These are phyloP conservation scores for Paramecium bursaria DNA, from an alignment of 73 alveolate species.

Conservation along the genomic window DNA sequence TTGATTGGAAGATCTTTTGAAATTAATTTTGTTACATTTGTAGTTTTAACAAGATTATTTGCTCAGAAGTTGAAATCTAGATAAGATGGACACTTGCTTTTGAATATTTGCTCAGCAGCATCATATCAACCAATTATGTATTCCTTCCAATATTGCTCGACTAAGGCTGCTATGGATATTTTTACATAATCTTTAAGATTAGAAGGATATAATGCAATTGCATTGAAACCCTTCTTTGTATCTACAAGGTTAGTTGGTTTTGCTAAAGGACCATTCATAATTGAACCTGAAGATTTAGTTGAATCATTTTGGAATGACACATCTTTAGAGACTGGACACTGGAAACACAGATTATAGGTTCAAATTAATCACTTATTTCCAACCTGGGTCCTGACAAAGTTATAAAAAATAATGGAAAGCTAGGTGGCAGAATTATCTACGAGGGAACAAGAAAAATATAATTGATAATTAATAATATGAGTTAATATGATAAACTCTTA, in stretches of 20 bases:
- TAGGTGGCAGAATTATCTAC: too few species aligned
- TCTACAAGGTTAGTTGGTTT: not conserved
- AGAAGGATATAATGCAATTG: conserved; percentile 2
- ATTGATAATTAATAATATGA: too few species aligned
- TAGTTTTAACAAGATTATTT: conserved; percentile 13
- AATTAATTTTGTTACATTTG: not conserved
- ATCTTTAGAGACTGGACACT: not conserved
- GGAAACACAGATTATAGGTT: not conserved
- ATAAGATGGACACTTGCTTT: not conserved
- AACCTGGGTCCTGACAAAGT: too few species aligned
- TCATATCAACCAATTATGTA: not conserved
- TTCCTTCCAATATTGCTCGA: conserved; percentile 30
- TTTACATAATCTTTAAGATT: conserved; percentile 25
- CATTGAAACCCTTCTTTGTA: conserved; percentile 27
- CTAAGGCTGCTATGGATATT: not conserved
- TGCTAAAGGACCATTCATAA: not conserved
- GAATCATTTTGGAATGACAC: not conserved
- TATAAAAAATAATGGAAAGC: too few species aligned
- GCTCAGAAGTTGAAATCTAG: not conserved
- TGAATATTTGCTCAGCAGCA: conserved; percentile 27
- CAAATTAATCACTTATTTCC: too few species aligned
- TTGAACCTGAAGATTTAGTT: conserved; percentile 4
- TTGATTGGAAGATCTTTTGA: not conserved
- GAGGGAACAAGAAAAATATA: too few species aligned
- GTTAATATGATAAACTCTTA: too few species aligned